These are phyloP conservation scores for Penicillium canariense DNA, from an alignment of 495 filamentous ascomycete genomes.

Conservation along the genomic window DNA sequence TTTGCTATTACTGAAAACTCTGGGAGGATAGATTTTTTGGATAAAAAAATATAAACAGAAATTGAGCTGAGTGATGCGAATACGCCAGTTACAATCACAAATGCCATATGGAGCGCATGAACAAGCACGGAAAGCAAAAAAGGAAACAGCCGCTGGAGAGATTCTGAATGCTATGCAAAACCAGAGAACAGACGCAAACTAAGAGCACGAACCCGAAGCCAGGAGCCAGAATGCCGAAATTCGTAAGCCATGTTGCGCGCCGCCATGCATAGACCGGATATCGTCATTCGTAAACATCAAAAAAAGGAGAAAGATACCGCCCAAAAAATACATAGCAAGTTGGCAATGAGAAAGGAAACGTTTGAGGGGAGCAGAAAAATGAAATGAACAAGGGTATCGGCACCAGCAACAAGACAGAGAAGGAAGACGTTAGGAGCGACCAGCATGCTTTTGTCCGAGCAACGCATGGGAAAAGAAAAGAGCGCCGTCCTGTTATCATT, in stretches of 20 bases:
- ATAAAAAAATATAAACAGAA: background rate
- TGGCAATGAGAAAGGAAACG: conserved; percentile 1
- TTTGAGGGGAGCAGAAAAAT: background rate
- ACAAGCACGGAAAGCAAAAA: conserved; percentile 5
- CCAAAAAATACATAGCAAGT: conserved; percentile 7
- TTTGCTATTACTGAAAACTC: no score
- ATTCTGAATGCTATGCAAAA: conserved; percentile 33
- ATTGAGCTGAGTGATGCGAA: conserved; percentile 15
- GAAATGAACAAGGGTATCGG: conserved; percentile 27
- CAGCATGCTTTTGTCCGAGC: conserved; percentile 16
- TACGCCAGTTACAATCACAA: conserved; percentile 16
- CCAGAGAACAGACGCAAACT: conserved; percentile 25
- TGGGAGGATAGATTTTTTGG: no score
- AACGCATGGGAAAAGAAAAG: conserved; percentile 15
- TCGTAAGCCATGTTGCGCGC: conserved; percentile 35
- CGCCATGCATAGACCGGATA: conserved; percentile 37
- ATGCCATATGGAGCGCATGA: background rate
- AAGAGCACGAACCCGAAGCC: conserved; percentile 34
- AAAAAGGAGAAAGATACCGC: conserved; percentile 11
- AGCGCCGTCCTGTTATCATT: conserved; percentile 38
- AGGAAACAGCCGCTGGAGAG: conserved; percentile 22
- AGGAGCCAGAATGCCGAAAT: conserved; percentile 33
- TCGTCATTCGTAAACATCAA: conserved; percentile 29
- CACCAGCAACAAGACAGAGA: conserved; percentile 11
- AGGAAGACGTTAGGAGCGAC: conserved; percentile 9